Evolutionary conservation across 2,329 filamentous ascomycete species (phyloP).

Genomic region (Juglanconis sp.): DNA sequence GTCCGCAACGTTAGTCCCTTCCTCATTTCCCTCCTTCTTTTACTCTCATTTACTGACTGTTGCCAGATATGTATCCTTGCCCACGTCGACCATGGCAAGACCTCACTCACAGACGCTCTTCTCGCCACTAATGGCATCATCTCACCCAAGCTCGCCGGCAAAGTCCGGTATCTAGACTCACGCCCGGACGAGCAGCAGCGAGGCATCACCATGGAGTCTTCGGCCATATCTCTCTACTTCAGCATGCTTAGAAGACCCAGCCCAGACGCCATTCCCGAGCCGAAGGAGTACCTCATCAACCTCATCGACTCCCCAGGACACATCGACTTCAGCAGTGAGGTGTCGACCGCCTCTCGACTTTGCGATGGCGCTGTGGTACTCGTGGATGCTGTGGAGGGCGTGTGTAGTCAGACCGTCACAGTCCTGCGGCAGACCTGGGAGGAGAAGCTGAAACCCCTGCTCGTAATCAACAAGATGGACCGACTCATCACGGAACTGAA

Average conservation of each 20-base stretch:
- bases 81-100: conserved; percentile 98
- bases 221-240: conserved; percentile 94
- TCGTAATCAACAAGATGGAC: conserved; percentile 99
- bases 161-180: conserved; percentile 96
- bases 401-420: conserved; percentile 97
- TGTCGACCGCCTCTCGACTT: conserved; percentile 89
- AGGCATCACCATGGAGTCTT: conserved; percentile 99
- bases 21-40: conserved; percentile 19
- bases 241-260: conserved; percentile 76
- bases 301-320: conserved; percentile 97
- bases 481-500: conserved; percentile 89
- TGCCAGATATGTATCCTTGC: conserved; percentile 83
- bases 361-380: conserved; percentile 94
- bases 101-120: conserved; percentile 90
- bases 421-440: conserved; percentile 93
- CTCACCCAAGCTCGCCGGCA: conserved; percentile 93
- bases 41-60: conserved; percentile 27
- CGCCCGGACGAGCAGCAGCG: conserved; percentile 91
- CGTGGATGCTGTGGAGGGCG: conserved; percentile 94
- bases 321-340: conserved; percentile 98
- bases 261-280: conserved; percentile 64
- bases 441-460: conserved; percentile 88
- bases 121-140: conserved; percentile 99
- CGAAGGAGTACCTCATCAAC: conserved; percentile 93
- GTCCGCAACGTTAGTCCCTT: conserved; percentile 77